phyloP scores from a whole-genome alignment of 2,329 filamentous ascomycete genomes.

The Colletotrichum cereale region DNA sequence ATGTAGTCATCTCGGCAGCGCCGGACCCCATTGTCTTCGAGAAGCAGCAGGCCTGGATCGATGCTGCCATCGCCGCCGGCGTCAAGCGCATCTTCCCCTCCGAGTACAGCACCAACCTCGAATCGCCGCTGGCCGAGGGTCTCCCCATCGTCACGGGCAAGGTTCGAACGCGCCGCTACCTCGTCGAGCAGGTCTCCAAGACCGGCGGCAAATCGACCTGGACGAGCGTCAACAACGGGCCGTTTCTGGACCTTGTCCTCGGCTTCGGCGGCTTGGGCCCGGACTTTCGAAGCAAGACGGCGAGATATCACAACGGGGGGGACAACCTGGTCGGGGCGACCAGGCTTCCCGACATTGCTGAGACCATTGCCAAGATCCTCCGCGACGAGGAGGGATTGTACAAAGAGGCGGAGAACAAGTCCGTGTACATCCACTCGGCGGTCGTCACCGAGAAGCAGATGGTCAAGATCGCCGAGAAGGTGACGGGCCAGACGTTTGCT shows the following conservation, averaged over 20 bases:
- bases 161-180: slow-evolving; percentile 38
- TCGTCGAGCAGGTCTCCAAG: slow-evolving; percentile 28
- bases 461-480: slow-evolving; percentile 49
- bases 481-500: slow-evolving; percentile 12
- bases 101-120: slow-evolving; percentile 57
- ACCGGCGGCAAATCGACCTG: slow-evolving; percentile 41
- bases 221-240: slow-evolving; percentile 57
- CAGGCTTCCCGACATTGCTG: slow-evolving; percentile 59
- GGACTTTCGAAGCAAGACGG: slow-evolving; percentile 40
- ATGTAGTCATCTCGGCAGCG: slow-evolving; percentile 66
- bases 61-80: slow-evolving; percentile 64
- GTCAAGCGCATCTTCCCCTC: slow-evolving; percentile 67
- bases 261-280: slow-evolving; percentile 37
- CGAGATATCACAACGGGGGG: slow-evolving; percentile 64
- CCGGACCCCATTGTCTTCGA: slow-evolving; percentile 52
- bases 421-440: slow-evolving; percentile 64
- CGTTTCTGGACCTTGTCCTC: slow-evolving; percentile 50
- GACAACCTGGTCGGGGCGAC: slow-evolving; percentile 58
- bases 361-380: slow-evolving; percentile 62
- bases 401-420: slow-evolving; percentile 63
- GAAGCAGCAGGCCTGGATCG: slow-evolving; percentile 61
- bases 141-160: slow-evolving; percentile 43
- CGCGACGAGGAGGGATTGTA: slow-evolving; percentile 47
- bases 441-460: slow-evolving; percentile 64
- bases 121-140: slow-evolving; percentile 37